These are phyloP conservation scores for Cercospora brassicicola DNA, from an alignment of 2,329 filamentous ascomycete genomes.

Conservation along the genomic window DNA sequence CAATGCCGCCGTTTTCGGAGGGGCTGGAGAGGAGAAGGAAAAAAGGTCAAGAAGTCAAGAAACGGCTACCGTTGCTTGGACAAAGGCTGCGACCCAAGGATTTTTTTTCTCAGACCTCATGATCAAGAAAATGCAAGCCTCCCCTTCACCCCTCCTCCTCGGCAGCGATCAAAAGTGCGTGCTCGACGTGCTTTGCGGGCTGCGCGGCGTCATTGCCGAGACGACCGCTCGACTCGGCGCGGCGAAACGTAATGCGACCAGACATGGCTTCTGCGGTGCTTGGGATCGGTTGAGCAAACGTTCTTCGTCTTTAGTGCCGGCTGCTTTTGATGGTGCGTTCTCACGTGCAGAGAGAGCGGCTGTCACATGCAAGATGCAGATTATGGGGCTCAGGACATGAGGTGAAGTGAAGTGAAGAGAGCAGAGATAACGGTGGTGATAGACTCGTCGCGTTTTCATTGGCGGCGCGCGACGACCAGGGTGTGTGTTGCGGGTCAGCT, in stretches of 20 bases:
- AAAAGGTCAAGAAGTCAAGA: background rate
- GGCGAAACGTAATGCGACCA: conserved; percentile 3
- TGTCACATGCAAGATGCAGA: conserved; percentile 9
- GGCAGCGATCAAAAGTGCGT: background rate
- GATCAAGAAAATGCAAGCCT: background rate
- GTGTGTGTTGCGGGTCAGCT: background rate
- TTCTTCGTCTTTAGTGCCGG: background rate
- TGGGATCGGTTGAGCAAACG: background rate
- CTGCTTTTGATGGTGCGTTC: background rate
- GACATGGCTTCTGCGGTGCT: background rate
- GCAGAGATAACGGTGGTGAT: conserved; percentile 1
- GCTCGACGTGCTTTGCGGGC: background rate
- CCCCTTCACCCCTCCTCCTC: background rate
- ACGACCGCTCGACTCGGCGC: background rate
- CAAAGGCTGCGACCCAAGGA: background rate
- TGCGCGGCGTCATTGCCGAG: conserved; percentile 2
- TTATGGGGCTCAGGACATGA: background rate
- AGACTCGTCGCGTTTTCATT: conserved; percentile 9
- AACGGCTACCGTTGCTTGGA: background rate
- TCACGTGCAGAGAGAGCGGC: background rate
- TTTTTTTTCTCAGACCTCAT: conserved; percentile 2
- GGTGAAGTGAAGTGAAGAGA: background rate
- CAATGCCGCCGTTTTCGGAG: background rate
- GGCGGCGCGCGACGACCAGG: conserved; percentile 4
- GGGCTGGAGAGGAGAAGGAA: background rate